These are phyloP conservation scores for Nothophoma quercina DNA, from an alignment of 2,329 filamentous ascomycete species.

Conservation along the genomic window DNA sequence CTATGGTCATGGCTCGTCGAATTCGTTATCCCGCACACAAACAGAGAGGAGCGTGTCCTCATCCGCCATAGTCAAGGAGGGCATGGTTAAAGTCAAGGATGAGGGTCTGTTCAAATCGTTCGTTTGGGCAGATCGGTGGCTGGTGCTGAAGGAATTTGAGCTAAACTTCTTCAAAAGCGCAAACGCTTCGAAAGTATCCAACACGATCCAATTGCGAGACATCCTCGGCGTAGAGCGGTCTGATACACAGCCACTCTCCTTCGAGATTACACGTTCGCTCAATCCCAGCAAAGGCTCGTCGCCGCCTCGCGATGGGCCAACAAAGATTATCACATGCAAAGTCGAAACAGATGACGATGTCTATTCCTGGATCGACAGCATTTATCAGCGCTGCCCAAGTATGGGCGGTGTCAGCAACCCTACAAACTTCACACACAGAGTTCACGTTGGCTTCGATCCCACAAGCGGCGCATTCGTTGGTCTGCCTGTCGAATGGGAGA, in stretches of 20 bases:
- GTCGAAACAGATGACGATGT: conserved; percentile 96
- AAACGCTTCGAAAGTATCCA: conserved; percentile 79
- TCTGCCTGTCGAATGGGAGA: conserved; percentile 95
- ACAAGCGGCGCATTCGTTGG: conserved; percentile 95
- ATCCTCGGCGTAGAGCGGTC: conserved; percentile 90
- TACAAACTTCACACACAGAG: conserved; percentile 95
- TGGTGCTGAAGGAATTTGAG: conserved; percentile 90
- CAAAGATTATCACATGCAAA: conserved; percentile 86
- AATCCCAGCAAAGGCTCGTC: conserved; percentile 66
- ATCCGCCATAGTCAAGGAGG: conserved; percentile 62
- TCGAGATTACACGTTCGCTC: conserved; percentile 84
- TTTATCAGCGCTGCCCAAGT: conserved; percentile 94
- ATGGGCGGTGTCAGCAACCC: conserved; percentile 99
- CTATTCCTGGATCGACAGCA: conserved; percentile 98
- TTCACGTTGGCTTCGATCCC: conserved; percentile 97
- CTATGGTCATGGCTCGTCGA: conserved; percentile 46
- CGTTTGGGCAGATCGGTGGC: conserved; percentile 88
- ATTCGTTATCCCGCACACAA: conserved; percentile 52
- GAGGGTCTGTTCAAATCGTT: conserved; percentile 83
- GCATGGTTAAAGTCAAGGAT: conserved; percentile 87
- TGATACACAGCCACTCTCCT: conserved; percentile 88
- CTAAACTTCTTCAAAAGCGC: conserved; percentile 95
- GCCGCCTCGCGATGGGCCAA: conserved; percentile 79
- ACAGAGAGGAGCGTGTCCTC: conserved; percentile 50
- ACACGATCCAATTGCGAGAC: conserved; percentile 83